Evolutionary conservation across 139 green algal genomes (phyloP).

Genomic region (Yamagishiella unicocca): DNA sequence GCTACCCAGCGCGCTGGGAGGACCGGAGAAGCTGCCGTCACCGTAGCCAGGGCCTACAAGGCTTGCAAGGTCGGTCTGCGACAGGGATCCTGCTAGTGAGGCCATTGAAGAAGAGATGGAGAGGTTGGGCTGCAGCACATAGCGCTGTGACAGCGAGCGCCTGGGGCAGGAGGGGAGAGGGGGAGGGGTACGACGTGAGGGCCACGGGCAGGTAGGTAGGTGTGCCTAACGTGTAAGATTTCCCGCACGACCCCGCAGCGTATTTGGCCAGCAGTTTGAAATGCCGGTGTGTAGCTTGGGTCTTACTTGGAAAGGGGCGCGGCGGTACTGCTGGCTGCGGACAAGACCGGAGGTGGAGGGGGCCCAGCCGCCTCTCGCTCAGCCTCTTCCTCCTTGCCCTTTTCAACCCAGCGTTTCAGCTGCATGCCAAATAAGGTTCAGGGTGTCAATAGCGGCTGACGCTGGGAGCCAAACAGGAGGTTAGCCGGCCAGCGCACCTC

Average conservation of each 20-base stretch:
- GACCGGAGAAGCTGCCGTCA: background rate
- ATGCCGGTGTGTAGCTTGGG: background rate
- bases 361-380: slow-evolving; percentile 32
- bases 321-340: background rate
- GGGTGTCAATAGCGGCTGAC: background rate
- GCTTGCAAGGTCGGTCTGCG: slow-evolving; percentile 12
- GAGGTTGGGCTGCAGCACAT: slow-evolving; percentile 56
- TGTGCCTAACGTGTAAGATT: no score
- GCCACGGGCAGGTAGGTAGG: no score
- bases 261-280: no score
- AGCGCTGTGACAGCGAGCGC: slow-evolving; percentile 49
- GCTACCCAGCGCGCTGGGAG: slow-evolving; percentile 6
- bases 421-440: background rate
- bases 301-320: slow-evolving; percentile 4
- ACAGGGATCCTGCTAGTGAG: slow-evolving; percentile 21
- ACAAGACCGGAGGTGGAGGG: slow-evolving; percentile 41
- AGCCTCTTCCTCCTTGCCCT: slow-evolving; percentile 57
- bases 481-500: background rate
- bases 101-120: slow-evolving; percentile 45
- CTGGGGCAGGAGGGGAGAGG: background rate
- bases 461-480: no score
- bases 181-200: no score
- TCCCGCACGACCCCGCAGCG: no score
- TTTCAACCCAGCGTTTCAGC: slow-evolving; percentile 62
- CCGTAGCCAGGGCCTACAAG: background rate